Evolutionary conservation across 1,284 basidiomycete species (phyloP).

Genomic region (Bjerkandera adusta): DNA sequence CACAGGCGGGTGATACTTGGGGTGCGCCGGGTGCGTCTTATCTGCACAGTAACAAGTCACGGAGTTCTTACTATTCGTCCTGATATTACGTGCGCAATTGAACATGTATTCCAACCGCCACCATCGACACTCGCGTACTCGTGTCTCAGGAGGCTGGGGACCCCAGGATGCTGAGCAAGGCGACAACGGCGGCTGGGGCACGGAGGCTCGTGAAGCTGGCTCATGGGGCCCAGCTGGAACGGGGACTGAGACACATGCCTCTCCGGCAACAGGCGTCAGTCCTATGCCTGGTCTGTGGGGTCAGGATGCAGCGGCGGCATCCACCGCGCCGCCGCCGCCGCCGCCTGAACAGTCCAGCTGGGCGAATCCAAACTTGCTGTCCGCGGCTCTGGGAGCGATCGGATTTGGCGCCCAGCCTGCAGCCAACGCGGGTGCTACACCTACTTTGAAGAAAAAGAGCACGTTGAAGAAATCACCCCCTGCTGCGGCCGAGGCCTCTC

Average conservation of each 20-base stretch:
- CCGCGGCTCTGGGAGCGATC: constrained; percentile 6
- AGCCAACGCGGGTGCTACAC: constrained; percentile 4
- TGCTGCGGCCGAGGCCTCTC: neutral
- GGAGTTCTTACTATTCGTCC: neutral
- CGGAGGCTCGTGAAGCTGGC: constrained; percentile 13
- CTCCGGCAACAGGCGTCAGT: constrained; percentile 4
- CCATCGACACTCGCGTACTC: neutral
- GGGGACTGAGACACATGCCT: neutral
- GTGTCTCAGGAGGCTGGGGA: constrained; percentile 13
- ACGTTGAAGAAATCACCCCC: constrained; percentile 8
- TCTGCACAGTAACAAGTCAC: neutral
- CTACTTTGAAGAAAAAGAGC: constrained; percentile 5
- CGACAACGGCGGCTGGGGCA: constrained; percentile 18
- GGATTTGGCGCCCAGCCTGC: constrained; percentile 5
- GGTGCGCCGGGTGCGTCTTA: constrained; percentile 14
- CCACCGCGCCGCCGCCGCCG: too few species aligned
- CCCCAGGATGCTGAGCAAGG: constrained; percentile 14
- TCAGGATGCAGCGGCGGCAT: neutral
- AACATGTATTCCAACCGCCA: neutral
- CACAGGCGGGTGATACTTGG: constrained; percentile 7
- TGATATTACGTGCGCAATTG: neutral
- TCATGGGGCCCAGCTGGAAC: neutral
- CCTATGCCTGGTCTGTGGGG: constrained; percentile 1
- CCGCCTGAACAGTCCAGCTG: too few species aligned
- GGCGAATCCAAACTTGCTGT: neutral